These are phyloP conservation scores for Fomitopsis schrenkii DNA, from an alignment of 1,284 basidiomycete genomes.

Conservation along the genomic window DNA sequence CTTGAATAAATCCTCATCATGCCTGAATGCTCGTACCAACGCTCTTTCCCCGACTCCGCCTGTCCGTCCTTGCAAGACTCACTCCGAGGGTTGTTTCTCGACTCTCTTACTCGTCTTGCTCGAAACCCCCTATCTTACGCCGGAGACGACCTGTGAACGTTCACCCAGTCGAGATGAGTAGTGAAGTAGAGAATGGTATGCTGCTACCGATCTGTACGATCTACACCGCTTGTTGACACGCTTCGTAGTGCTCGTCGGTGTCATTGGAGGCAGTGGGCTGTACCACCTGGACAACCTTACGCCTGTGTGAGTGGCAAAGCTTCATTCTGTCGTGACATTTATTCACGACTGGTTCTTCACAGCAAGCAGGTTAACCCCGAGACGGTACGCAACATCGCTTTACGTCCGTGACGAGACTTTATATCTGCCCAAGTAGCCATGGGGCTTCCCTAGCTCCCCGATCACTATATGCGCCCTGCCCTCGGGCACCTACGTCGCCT, in stretches of 20 bases:
- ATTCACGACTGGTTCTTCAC: neutral
- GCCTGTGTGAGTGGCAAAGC: constrained; percentile 56
- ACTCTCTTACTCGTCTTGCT: neutral
- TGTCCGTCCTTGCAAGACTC: neutral
- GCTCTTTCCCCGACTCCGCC: neutral
- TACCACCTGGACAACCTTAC: constrained; percentile 91
- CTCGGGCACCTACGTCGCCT: constrained; percentile 79
- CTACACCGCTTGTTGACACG: neutral
- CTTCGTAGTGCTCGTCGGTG: constrained; percentile 66
- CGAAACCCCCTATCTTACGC: neutral
- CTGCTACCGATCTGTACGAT: neutral
- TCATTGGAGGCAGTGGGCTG: constrained; percentile 83
- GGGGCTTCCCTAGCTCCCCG: constrained; percentile 91
- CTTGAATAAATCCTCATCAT: neutral
- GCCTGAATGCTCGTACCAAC: neutral
- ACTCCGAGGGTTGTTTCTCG: neutral
- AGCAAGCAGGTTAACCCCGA: constrained; percentile 71
- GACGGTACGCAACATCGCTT: constrained; percentile 44
- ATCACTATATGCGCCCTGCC: constrained; percentile 85
- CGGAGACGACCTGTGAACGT: neutral
- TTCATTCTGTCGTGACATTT: neutral
- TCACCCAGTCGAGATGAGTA: neutral
- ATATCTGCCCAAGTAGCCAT: constrained; percentile 57
- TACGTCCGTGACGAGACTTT: constrained; percentile 2
- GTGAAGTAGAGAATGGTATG: neutral